Conservation (phyloP, 768 basidiomycete genomes). For the Lentinula detonsa region DNA sequence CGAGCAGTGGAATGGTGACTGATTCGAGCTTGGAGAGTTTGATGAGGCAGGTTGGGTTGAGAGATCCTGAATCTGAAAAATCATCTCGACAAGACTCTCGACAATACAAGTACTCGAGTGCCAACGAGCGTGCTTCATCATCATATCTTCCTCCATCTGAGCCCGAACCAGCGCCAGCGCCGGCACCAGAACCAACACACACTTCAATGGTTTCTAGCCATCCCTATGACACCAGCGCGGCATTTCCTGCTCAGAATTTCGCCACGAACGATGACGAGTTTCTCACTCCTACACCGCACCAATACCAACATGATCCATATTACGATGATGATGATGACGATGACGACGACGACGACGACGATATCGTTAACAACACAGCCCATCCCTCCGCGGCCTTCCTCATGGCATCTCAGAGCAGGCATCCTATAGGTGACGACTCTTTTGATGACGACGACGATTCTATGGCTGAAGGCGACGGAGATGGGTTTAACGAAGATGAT, state of each 20-base stretch:
- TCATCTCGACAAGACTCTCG: not conserved
- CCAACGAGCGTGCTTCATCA: not conserved
- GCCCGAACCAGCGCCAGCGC: too few relatives aligned
- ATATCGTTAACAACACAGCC: constrained; percentile 48
- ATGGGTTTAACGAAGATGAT: not conserved
- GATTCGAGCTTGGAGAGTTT: constrained; percentile 65
- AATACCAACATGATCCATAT: constrained; percentile 6
- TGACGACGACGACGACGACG: constrained; percentile 52
- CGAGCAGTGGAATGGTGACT: constrained; percentile 38
- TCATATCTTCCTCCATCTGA: not conserved
- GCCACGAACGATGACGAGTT: not conserved
- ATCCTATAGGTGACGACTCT: constrained; percentile 10
- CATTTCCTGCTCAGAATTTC: not conserved
- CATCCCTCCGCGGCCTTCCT: constrained; percentile 72
- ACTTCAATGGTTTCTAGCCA: not conserved
- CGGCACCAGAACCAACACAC: not conserved
- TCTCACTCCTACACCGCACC: not conserved
- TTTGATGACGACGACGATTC: constrained; percentile 37
- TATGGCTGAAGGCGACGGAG: constrained; percentile 23
- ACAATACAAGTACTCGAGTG: not conserved
- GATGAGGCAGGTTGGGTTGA: constrained; percentile 56
- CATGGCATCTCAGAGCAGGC: constrained; percentile 35
- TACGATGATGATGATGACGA: constrained; percentile 23
- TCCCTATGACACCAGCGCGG: not conserved
- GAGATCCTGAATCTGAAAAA: constrained; percentile 19